These are phyloP conservation scores for Apiotrichum brassicae DNA, from an alignment of 1,284 basidiomycete species.

Conservation along the genomic window DNA sequence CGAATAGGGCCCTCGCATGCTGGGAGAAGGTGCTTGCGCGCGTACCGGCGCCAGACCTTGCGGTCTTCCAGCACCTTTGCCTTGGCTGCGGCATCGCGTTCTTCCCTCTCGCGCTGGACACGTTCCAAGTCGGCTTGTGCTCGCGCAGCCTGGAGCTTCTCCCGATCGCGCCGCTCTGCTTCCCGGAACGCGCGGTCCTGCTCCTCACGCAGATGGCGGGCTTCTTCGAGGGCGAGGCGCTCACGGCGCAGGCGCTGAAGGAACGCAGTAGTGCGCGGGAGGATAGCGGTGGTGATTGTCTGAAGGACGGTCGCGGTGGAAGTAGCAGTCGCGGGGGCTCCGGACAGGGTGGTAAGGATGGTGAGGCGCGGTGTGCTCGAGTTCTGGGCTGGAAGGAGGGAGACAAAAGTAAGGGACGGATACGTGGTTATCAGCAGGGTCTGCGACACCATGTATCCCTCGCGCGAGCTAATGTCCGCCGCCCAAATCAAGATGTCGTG, in stretches of 20 bases:
- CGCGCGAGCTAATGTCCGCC: conserved; percentile 69
- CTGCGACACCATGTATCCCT: conserved; percentile 77
- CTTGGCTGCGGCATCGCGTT: conserved; percentile 20
- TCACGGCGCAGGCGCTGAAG: conserved; percentile 57
- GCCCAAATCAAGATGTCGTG: conserved; percentile 76
- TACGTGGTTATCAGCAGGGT: conserved; percentile 84
- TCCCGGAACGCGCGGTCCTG: conserved; percentile 74
- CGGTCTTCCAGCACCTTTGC: conserved; percentile 21
- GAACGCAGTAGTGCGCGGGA: conserved; percentile 72
- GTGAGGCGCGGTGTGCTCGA: conserved; percentile 56
- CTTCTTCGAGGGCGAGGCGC: conserved; percentile 54
- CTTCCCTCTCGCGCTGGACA: conserved; percentile 39
- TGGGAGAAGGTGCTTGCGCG: conserved; percentile 34
- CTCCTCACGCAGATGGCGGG: conserved; percentile 65
- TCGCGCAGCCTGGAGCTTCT: conserved; percentile 37
- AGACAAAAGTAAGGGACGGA: conserved; percentile 84
- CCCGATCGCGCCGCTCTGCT: conserved; percentile 61
- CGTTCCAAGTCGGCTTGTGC: conserved; percentile 25
- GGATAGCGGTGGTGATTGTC: conserved; percentile 62
- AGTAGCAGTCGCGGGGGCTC: conserved; percentile 58
- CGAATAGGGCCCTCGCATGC: conserved; percentile 23
- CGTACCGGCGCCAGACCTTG: conserved; percentile 40
- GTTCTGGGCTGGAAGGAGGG: conserved; percentile 61
- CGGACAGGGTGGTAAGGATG: conserved; percentile 74
- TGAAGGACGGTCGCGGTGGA: conserved; percentile 58